Conservation (phyloP, 140 eudicot species). For the Oenanthe javanica region DNA sequence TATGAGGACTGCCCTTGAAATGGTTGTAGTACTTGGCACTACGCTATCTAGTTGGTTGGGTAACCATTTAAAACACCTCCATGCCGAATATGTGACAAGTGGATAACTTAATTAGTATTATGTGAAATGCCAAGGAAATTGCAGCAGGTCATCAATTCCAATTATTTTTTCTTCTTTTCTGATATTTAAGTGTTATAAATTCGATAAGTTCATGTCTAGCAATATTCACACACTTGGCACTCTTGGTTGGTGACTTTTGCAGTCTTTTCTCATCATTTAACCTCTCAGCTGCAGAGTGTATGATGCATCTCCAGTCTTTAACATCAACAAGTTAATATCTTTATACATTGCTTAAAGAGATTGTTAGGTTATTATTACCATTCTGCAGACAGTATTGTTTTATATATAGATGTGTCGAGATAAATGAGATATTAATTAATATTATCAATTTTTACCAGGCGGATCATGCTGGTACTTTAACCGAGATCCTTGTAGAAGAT, state of each 20-base stretch:
- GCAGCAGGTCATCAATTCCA: neutral
- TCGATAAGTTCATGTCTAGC: neutral
- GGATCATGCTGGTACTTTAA: conserved; percentile 65
- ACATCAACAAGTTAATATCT: neutral
- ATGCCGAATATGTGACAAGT: neutral
- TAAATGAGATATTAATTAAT: neutral
- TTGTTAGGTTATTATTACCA: neutral
- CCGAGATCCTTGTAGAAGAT: conserved; percentile 61
- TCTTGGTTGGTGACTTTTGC: neutral
- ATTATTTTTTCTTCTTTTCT: neutral
- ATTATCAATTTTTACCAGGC: conserved; percentile 28
- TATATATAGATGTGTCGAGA: neutral
- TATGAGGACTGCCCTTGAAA: neutral
- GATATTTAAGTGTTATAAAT: neutral
- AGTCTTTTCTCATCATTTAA: neutral
- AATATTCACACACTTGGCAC: neutral
- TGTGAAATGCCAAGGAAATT: neutral
- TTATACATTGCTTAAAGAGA: neutral
- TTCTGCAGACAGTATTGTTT: neutral
- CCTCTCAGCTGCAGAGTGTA: neutral
- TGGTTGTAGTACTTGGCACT: neutral
- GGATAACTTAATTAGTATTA: neutral
- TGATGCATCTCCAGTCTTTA: neutral
- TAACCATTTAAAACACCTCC: neutral
- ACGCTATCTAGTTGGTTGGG: neutral